Conservation (phyloP, 1,284 basidiomycete genomes). For the Ceratobasidium papillatum region DNA sequence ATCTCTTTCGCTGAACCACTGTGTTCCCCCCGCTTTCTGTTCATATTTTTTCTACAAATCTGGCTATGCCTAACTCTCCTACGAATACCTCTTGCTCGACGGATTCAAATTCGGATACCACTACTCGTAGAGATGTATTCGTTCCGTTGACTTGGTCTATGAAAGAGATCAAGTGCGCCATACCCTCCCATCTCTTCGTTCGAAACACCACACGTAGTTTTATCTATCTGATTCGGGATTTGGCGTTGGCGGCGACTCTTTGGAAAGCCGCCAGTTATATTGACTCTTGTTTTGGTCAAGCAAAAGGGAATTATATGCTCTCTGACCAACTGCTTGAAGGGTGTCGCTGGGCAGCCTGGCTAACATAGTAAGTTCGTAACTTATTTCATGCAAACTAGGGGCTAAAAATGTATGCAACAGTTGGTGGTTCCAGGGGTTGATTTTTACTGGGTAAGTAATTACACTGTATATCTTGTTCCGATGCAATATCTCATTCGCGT, state of each 20-base stretch:
- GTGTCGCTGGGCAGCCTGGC: constrained; percentile 58
- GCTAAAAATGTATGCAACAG: constrained; percentile 47
- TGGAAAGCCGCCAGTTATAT: constrained; percentile 60
- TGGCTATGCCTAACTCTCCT: background rate
- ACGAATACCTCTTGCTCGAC: background rate
- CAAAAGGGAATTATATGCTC: constrained; percentile 44
- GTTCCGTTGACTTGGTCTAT: constrained; percentile 51
- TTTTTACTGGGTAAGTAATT: constrained; percentile 51
- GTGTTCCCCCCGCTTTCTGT: background rate
- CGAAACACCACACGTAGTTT: constrained; percentile 55
- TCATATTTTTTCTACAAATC: background rate
- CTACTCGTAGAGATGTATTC: background rate
- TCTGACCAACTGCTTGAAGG: constrained; percentile 52
- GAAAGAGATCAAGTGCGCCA: constrained; percentile 63
- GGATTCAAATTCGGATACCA: background rate
- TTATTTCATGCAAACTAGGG: background rate
- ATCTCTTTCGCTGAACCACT: background rate
- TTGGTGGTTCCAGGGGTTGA: constrained; percentile 71
- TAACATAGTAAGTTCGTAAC: constrained; percentile 15
- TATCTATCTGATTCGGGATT: constrained; percentile 58
- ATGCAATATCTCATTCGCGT: background rate
- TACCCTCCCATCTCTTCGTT: constrained; percentile 60
- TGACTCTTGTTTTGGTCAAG: constrained; percentile 56
- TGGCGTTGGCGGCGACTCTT: constrained; percentile 57
- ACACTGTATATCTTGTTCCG: background rate